Evolutionary conservation across 805 yeast species (phyloP), one percentile per base, ranked within the genome.

Genomic region (Ogataea methylovora): DNA sequence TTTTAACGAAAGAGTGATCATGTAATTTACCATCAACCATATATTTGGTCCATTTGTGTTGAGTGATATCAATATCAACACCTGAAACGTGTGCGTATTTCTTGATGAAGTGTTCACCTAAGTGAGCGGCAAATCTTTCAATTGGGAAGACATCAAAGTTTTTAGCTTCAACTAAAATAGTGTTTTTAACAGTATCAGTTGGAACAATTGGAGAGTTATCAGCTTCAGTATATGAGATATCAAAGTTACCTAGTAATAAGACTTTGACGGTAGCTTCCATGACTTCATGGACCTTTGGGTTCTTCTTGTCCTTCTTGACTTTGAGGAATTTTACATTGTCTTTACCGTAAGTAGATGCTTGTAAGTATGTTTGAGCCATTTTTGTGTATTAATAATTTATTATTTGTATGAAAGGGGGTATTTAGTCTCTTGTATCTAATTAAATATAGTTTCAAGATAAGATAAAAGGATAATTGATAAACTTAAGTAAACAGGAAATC

Each of bases 171-270:
- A 88, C 70, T 54, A 83, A 69, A 43, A 84, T 76, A 33, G 95
- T 87, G 69, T 87, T 87, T 61, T 87, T 87, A 36, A 86, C 87
- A 1, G 95, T 85, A 60, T 87, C 95, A 8, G 97, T 88, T 39
- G 97, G 96, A 32, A 88, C 94, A 51, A 88, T 78, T n/a, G 83
- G 73, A 2, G 83, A 54, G 65, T 88, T 88, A 62, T 88, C 94
- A 25, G 95, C 96, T 38, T 79, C 52, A 33, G 95, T 88, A 67
- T 84, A 88, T 3, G 95, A 78, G 21, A 64, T 61, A 42, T 83
- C 95, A 50, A 88, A 79, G 37, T 69, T 73, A 42, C 97, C 97
- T 46, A 72, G 77, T 38, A 88, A 69, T 33, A 88, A 65, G 19
- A 79, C 79, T 43, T 71, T 69, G 37, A 84, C 94, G 37, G 86